Evolutionary conservation across 768 basidiomycete species (phyloP).

Genomic region (Leccinum olivaceopallidum): DNA sequence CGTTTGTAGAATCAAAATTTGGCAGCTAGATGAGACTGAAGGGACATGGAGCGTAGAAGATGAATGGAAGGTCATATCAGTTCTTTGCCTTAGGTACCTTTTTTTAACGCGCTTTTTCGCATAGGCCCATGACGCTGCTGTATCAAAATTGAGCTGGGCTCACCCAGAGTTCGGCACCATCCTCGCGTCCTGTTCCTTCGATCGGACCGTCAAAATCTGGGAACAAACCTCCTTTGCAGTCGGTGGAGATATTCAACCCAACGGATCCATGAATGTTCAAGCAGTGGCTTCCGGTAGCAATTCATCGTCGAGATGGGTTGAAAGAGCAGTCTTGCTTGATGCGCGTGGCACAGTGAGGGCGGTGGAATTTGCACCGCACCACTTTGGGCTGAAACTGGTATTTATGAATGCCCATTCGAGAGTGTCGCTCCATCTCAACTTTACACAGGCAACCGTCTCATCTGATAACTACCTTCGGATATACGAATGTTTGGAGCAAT

Average conservation of each 20-base stretch:
- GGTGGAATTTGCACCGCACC: constrained; percentile 85
- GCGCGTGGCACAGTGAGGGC: constrained; percentile 83
- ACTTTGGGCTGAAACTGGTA: constrained; percentile 88
- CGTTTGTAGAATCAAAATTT: constrained; percentile 69
- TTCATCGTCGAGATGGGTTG: constrained; percentile 59
- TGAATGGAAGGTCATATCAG: constrained; percentile 83
- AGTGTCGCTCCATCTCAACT: background rate
- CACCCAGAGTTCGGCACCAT: constrained; percentile 91
- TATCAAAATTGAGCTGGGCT: constrained; percentile 84
- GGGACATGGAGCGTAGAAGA: constrained; percentile 79
- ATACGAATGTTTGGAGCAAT: constrained; percentile 87
- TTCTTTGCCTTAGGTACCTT: background rate
- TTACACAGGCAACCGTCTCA: constrained; percentile 75
- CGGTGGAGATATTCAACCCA: constrained; percentile 28
- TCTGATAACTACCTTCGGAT: constrained; percentile 86
- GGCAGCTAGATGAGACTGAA: constrained; percentile 71
- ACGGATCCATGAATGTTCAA: constrained; percentile 20
- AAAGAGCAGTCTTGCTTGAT: constrained; percentile 75
- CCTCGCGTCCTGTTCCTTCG: constrained; percentile 85
- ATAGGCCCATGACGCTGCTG: constrained; percentile 93
- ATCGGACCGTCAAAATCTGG: constrained; percentile 93
- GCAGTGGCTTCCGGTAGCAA: constrained; percentile 21
- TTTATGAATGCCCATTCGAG: constrained; percentile 24
- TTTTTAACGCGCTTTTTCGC: background rate
- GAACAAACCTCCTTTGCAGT: constrained; percentile 53